Conservation (phyloP, 805 yeast genomes). For the Metschnikowia kunwiensis region DNA sequence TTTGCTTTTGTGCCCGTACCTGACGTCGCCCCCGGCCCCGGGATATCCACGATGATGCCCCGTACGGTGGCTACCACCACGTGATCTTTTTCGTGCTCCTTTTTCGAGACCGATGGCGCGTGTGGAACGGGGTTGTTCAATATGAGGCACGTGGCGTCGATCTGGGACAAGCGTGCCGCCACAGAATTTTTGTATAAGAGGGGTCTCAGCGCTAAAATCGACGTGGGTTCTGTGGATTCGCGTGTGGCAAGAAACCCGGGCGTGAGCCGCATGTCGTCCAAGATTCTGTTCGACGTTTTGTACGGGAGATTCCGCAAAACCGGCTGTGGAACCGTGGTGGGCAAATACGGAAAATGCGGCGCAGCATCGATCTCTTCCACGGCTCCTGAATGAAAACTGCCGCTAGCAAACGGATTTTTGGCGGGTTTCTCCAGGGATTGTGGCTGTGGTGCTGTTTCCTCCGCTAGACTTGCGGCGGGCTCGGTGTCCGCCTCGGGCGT, state of each 20-base stretch:
- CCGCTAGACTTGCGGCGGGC: neutral
- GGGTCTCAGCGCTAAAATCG: constrained; percentile 29
- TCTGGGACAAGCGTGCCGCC: constrained; percentile 13
- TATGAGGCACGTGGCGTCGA: constrained; percentile 23
- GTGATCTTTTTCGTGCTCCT: constrained; percentile 16
- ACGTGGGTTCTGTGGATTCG: constrained; percentile 4
- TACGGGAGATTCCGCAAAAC: constrained; percentile 30
- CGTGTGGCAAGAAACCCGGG: constrained; percentile 14
- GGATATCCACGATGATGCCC: constrained; percentile 28
- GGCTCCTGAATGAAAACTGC: constrained; percentile 2
- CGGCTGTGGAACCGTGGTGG: constrained; percentile 16
- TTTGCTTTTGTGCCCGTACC: neutral
- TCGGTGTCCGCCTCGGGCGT: neutral
- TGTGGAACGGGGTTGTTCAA: constrained; percentile 35
- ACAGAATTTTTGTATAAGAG: constrained; percentile 34
- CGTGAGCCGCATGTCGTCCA: constrained; percentile 53
- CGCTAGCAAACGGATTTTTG: constrained; percentile 13
- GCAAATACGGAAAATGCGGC: constrained; percentile 12
- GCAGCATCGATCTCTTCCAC: neutral
- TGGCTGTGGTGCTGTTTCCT: neutral
- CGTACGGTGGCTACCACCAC: constrained; percentile 26
- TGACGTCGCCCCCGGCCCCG: neutral
- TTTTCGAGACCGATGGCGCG: constrained; percentile 31
- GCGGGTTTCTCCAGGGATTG: constrained; percentile 2
- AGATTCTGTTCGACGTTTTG: constrained; percentile 64